Evolutionary conservation across 148 eudicot genomes (phyloP).

Genomic region (Persicaria tinctoria): DNA sequence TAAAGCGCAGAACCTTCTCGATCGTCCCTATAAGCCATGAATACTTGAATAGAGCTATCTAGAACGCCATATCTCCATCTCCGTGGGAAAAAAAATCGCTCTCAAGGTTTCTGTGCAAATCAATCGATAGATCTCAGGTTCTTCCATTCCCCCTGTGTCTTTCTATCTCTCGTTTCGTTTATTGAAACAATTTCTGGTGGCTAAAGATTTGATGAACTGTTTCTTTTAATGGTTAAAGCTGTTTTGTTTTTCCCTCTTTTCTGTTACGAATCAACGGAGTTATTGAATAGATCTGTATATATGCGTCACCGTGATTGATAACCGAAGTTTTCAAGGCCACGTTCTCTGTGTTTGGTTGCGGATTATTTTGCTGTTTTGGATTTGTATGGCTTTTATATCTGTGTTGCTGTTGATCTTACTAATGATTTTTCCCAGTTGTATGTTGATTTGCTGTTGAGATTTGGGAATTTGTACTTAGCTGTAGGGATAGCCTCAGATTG

Average conservation of each 20-base stretch:
- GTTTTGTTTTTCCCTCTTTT: background rate
- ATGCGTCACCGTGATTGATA: background rate
- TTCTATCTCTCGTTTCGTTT: background rate
- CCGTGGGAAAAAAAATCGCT: background rate
- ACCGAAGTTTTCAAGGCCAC: background rate
- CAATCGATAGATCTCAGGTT: background rate
- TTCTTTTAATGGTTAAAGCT: background rate
- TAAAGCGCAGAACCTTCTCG: slow-evolving; percentile 11
- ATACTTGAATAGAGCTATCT: background rate
- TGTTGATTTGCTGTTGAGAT: background rate
- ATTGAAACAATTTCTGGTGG: background rate
- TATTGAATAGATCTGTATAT: background rate
- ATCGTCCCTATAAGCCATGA: slow-evolving; percentile 3
- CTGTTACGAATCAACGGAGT: background rate
- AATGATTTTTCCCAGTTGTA: background rate
- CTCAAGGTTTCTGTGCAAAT: slow-evolving; percentile 9
- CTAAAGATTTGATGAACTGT: background rate
- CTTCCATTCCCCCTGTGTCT: background rate
- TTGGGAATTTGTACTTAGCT: too few relatives aligned
- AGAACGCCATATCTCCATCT: background rate
- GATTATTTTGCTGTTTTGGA: background rate
- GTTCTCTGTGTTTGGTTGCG: background rate
- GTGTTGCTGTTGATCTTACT: background rate
- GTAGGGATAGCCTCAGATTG: too few relatives aligned
- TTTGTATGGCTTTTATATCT: background rate